Evolutionary conservation across 371 early-diverging fungal species (phyloP), one percentile per base, ranked within the genome.

Genomic region (Fennellomyces sp.): DNA sequence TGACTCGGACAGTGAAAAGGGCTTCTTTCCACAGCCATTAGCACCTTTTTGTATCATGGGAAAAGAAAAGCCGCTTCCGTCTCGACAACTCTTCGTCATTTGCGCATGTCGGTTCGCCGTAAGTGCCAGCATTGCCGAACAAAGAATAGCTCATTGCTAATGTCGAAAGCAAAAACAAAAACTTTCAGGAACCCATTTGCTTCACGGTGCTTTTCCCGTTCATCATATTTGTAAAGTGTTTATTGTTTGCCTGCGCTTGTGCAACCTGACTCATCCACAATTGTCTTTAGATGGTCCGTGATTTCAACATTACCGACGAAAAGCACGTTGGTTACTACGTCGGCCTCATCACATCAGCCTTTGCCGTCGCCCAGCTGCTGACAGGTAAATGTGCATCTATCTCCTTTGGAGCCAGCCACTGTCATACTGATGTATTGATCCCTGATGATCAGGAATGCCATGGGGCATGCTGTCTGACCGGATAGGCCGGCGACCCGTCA

Each of bases 381-480:
- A 84, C 80, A 23, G 82, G 84, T 56, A 82, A 72, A 63, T 12
- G 21, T n/a, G 5, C 25, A 30, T 25, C n/a, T n/a, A n/a, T n/a
- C n/a, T 10, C 11, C 2, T 2, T 56, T 11, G 8, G 6, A 55
- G 25, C 21, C 15, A 38, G 10, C n/a, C 6, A 39, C 17, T 5
- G 8, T 6, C n/a, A 45, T 21, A 3, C 23, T 21, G 3, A 21
- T 45, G 5, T 10, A 11, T 15, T 39, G 5, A 30, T 30, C 1
- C 2, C 13, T 41, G 15, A 5, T 33, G 15, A 33, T 47, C 23
- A 78, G 78, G 73, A 19, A 72, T 79, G n/a, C 74, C 62, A 48
- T 88, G 90, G 88, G 87, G 87, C 8, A 82, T 78, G 39, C 63
- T 90, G 8, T 86, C 88, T 3, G 93, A 94, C 70, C 76, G 87